Evolutionary conservation across 129 eudicot species (phyloP), one percentile per base, ranked within the genome.

Genomic region (Artemisia tridentata): DNA sequence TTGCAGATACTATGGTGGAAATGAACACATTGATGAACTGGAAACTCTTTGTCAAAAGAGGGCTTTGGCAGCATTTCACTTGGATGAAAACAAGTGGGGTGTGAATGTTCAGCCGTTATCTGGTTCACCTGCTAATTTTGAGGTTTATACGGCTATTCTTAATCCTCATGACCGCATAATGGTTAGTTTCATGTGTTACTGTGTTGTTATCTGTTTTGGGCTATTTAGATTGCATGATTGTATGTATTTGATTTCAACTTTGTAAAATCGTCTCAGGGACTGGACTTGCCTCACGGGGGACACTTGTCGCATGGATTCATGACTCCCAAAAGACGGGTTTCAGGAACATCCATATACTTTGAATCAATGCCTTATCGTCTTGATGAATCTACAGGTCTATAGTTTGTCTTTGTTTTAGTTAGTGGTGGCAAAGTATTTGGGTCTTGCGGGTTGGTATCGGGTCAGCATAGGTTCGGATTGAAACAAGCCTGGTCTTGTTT

Each of bases 91-190:
- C 50, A 80, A 87, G 67, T 92, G 98, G 98, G 96, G 98, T 27
- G 98, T 92, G 21, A 92, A 89, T 82, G 98, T 92, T 63, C 98
- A 92, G 63, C 98, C 98, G 0, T 73, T 89, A 47, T 92, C 98
- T 59, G 96, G 95, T 77, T 89, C 98, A 34, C 96, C 98, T 41
- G 98, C 98, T 71, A 92, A 92, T 83, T 92, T 92, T 84, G 98
- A 85, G 71, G 98, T 92, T 58, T 92, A 92, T 74, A 92, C 98
- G 7, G 96, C 96, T 47, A 21, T 92, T 80, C 88, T 92, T 11
- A 87, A 75, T 11, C 98, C 98, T 48, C 96, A 89, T 85, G 98
- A 92, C 63, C 96, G 96, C 20, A 86, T 89, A 65, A 92, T 92
- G 98, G 96, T 89, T 76, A 72, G 86, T 78, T 75, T 29, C 47